Percentiles rank a stretch among this genome's conserved stretches.
phyloP scores from a whole-genome alignment of 1,139 yeast genomes.

The Geotrichum candidum region DNA sequence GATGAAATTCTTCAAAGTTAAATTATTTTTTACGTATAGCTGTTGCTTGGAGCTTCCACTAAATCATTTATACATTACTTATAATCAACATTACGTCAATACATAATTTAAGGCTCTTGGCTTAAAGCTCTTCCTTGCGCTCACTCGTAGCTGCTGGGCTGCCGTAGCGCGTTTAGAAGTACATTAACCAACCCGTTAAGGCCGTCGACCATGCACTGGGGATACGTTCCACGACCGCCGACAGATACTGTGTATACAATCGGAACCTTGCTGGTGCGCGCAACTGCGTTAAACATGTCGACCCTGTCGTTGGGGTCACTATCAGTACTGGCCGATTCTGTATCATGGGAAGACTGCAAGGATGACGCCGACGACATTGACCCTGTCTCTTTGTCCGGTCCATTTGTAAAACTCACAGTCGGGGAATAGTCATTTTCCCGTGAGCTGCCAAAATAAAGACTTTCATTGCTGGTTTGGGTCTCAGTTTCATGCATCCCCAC shows the following conservation, averaged over 20 bases:
- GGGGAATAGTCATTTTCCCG: neutral
- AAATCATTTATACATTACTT: no score
- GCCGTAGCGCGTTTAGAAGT: slow-evolving; percentile 18
- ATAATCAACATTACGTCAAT: neutral
- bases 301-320: slow-evolving; percentile 9
- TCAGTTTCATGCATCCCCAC: slow-evolving; percentile 2
- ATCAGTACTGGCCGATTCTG: neutral
- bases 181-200: slow-evolving; percentile 60
- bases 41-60: no score
- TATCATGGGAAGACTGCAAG: neutral
- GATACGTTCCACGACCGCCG: slow-evolving; percentile 51
- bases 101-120: neutral
- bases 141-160: neutral
- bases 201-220: slow-evolving; percentile 67
- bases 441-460: slow-evolving; percentile 1
- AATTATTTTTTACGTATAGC: no score
- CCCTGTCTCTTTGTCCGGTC: neutral
- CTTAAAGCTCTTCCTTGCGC: neutral
- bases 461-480: slow-evolving; percentile 2
- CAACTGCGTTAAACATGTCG: slow-evolving; percentile 12
- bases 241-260: slow-evolving; percentile 56
- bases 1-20: no score
- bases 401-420: neutral
- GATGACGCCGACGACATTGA: neutral
- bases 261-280: slow-evolving; percentile 32